These are phyloP conservation scores for Nepenthes mirabilis DNA, from an alignment of 148 eudicot species.

Conservation along the genomic window DNA sequence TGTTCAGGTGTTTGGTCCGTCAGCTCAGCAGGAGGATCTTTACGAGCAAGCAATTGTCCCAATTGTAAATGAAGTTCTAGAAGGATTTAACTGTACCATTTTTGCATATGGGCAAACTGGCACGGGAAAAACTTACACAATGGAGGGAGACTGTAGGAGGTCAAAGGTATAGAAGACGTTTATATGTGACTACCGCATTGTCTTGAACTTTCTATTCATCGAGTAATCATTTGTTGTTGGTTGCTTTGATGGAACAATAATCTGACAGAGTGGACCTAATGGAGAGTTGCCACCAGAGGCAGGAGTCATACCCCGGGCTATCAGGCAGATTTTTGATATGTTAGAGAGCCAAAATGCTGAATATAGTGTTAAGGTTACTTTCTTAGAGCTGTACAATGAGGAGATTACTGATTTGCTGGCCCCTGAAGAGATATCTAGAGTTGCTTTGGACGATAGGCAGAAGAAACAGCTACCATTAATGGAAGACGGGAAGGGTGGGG, in stretches of 20 bases:
- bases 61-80: conserved; percentile 86
- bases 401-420: conserved; percentile 97
- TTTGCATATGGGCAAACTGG: conserved; percentile 99
- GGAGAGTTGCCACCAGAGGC: conserved; percentile 88
- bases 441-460: conserved; percentile 64
- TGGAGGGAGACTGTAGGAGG: conserved; percentile 94
- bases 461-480: conserved; percentile 80
- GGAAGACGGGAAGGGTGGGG: conserved; percentile 98
- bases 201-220: neutral
- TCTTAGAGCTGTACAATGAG: conserved; percentile 89
- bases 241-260: neutral
- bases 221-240: neutral
- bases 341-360: conserved; percentile 90
- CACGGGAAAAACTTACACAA: conserved; percentile 96
- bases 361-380: conserved; percentile 93
- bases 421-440: conserved; percentile 73
- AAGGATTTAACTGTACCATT: conserved; percentile 95
- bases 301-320: conserved; percentile 95
- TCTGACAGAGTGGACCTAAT: conserved; percentile 54
- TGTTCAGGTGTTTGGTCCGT: conserved; percentile 88
- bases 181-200: neutral
- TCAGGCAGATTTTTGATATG: conserved; percentile 88
- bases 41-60: conserved; percentile 92
- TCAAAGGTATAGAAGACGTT: conserved; percentile 47
- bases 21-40: conserved; percentile 67